A percentile compares a stretch with the other conserved stretches of the same genome.
Evolutionary conservation across 2,329 filamentous ascomycete genomes (phyloP).

Genomic region (Hortaea werneckii): DNA sequence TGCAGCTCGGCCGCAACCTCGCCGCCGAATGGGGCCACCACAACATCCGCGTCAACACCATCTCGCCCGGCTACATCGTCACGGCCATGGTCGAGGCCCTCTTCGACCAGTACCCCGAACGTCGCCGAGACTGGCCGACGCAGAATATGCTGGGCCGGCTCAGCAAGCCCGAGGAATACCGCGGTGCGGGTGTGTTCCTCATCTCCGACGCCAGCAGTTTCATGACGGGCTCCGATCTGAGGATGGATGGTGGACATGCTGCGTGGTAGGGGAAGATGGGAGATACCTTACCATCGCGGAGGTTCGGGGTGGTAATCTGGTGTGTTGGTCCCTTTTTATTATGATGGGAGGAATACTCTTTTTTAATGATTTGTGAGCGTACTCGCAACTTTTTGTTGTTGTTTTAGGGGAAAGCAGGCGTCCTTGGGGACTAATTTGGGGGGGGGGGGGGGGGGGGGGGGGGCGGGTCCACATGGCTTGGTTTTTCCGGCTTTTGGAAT

Average conservation of each 20-base stretch:
- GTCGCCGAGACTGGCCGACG: conserved; percentile 57
- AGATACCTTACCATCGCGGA: no score
- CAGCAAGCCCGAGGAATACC: conserved; percentile 27
- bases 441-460: no score
- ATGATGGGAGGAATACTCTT: no score
- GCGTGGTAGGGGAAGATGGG: conserved; percentile 44
- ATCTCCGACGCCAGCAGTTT: conserved; percentile 38
- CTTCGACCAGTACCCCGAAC: conserved; percentile 65
- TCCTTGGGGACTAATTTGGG: no score
- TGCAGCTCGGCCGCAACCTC: conserved; percentile 61
- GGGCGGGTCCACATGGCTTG: no score
- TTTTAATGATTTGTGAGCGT: no score
- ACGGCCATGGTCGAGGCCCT: conserved; percentile 76
- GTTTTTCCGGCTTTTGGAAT: no score
- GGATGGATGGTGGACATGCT: conserved; percentile 45
- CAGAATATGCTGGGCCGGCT: conserved; percentile 67
- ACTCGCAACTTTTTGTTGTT: no score
- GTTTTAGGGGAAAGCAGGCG: no score
- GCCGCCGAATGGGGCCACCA: conserved; percentile 63
- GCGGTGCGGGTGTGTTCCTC: conserved; percentile 29
- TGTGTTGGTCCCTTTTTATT: no score
- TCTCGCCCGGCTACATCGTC: conserved; percentile 70
- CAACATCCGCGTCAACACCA: conserved; percentile 69
- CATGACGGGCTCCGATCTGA: conserved; percentile 46
- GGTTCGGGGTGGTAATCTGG: no score